Conservation (phyloP, 495 filamentous ascomycete species). For the Poronia punctata region DNA sequence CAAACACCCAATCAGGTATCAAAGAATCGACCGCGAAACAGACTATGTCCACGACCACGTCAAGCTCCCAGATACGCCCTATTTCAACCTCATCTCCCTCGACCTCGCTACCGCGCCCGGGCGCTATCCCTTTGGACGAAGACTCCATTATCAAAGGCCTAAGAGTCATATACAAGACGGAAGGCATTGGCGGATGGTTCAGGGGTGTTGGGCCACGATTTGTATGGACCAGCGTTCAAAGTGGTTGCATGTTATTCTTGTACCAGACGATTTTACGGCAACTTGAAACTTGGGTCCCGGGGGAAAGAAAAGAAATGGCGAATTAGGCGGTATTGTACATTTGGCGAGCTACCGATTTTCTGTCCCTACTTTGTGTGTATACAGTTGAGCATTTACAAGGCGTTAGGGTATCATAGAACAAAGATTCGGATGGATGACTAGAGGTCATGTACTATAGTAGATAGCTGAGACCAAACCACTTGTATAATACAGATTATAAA, state of each 20-base stretch:
- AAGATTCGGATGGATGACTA: slow-evolving; percentile 7
- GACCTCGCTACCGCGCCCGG: slow-evolving; percentile 67
- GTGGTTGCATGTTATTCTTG: slow-evolving; percentile 91
- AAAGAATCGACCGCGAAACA: slow-evolving; percentile 17
- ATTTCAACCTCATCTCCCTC: slow-evolving; percentile 84
- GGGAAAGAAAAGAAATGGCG: slow-evolving; percentile 24
- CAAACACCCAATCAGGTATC: slow-evolving; percentile 10
- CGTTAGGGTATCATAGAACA: slow-evolving; percentile 11
- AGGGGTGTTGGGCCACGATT: slow-evolving; percentile 86
- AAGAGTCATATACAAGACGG: slow-evolving; percentile 76
- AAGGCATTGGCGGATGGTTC: slow-evolving; percentile 87
- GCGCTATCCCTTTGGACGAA: slow-evolving; percentile 72
- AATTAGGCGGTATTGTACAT: too few relatives aligned
- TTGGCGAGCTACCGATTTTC: too few relatives aligned
- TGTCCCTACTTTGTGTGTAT: slow-evolving; percentile 11
- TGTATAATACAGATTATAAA: slow-evolving; percentile 4
- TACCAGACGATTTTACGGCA: slow-evolving; percentile 82
- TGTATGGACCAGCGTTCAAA: slow-evolving; percentile 98
- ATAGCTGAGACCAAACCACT: slow-evolving; percentile 9
- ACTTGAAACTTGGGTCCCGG: slow-evolving; percentile 50
- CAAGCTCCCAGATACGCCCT: slow-evolving; percentile 47
- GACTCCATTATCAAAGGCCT: slow-evolving; percentile 82
- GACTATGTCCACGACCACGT: slow-evolving; percentile 12
- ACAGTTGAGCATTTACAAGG: slow-evolving; percentile 7
- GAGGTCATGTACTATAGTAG: slow-evolving; percentile 9